Evolutionary conservation across 768 basidiomycete genomes (phyloP).

Genomic region (Leucosporidium yakuticum): DNA sequence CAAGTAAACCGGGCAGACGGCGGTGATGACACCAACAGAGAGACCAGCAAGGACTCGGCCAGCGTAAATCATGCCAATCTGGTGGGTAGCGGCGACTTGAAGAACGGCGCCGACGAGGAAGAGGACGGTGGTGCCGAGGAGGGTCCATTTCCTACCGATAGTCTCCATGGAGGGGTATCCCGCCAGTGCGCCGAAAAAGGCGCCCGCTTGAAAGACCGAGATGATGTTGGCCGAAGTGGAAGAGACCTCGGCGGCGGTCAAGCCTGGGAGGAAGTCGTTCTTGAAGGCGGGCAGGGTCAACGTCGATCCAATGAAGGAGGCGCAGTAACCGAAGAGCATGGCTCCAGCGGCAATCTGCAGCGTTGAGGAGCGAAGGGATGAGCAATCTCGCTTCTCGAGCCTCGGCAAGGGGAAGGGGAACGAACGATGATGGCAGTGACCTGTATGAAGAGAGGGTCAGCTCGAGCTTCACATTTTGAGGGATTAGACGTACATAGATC

Average conservation of each 20-base stretch:
- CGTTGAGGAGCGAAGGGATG: no score
- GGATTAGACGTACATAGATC: no score
- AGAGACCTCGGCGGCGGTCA: constrained; percentile 16
- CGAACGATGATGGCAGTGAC: no score
- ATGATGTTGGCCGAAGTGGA: constrained; percentile 36
- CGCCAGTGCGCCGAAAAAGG: constrained; percentile 27
- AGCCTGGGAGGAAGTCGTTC: constrained; percentile 46
- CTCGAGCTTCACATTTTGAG: no score
- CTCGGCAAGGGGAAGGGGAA: no score
- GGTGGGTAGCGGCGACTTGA: constrained; percentile 9
- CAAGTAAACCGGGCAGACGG: constrained; percentile 34
- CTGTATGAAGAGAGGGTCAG: no score
- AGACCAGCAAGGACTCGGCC: constrained; percentile 34
- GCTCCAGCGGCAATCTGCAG: no score
- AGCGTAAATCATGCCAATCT: constrained; percentile 38
- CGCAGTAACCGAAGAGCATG: constrained; percentile 43
- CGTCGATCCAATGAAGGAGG: constrained; percentile 46
- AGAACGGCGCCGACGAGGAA: constrained; percentile 23
- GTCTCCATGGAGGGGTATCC: constrained; percentile 21
- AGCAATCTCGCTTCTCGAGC: no score
- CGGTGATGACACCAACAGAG: constrained; percentile 35
- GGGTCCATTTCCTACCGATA: constrained; percentile 26
- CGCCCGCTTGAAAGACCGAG: constrained; percentile 34
- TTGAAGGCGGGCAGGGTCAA: constrained; percentile 47
- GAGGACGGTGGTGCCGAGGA: constrained; percentile 18